Conservation (phyloP, 805 yeast species). For the Suhomyces emberorum region DNA sequence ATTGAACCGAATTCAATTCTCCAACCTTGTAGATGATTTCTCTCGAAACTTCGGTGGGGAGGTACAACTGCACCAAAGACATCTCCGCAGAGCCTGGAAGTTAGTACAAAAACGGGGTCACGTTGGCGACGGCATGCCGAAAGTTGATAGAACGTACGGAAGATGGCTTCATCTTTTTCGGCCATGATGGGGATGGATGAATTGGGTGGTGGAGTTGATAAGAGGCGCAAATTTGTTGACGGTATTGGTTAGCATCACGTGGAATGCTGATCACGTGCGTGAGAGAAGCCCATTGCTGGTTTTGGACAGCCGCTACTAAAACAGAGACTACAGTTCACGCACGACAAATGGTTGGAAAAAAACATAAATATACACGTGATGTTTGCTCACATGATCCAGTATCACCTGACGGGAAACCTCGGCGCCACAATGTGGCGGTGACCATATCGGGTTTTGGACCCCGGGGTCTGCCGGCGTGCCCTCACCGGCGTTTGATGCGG, state of each 20-base stretch:
- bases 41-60: conserved; percentile 86
- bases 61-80: conserved; percentile 88
- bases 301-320: too few species aligned
- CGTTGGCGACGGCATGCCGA: neutral
- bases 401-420: too few species aligned
- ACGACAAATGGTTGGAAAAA: too few species aligned
- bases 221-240: neutral
- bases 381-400: too few species aligned
- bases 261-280: neutral
- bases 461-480: too few species aligned
- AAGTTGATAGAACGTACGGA: conserved; percentile 34
- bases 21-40: conserved; percentile 87
- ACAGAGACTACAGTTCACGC: too few species aligned
- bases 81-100: conserved; percentile 85
- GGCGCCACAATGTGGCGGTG: too few species aligned
- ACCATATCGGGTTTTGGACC: too few species aligned
- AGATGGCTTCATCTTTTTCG: conserved; percentile 44
- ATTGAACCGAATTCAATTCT: conserved; percentile 79
- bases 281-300: too few species aligned
- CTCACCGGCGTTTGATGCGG: too few species aligned
- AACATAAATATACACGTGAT: too few species aligned
- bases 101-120: too few species aligned
- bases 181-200: conserved; percentile 14
- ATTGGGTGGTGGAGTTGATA: neutral
- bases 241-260: neutral